Evolutionary conservation across 768 basidiomycete genomes (phyloP), one percentile per base, ranked within the genome.

Genomic region (Boletus coccyginus): DNA sequence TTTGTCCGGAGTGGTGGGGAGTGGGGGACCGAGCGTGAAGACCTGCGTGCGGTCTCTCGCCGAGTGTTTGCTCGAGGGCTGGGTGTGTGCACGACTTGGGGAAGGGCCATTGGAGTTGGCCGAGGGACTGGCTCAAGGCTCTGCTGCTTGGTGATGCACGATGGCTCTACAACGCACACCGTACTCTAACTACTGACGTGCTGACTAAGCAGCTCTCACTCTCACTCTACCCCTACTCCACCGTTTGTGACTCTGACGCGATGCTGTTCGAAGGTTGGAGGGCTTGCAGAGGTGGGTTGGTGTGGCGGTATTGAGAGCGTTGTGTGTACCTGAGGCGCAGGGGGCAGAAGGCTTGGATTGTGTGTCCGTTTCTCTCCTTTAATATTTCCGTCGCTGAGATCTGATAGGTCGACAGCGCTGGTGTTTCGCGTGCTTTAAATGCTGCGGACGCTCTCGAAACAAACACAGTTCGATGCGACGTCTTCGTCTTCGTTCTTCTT

Each of bases 361-460:
- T 57, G 13, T 27, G n/a, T n/a, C n/a, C n/a, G n/a, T n/a, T n/a
- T n/a, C n/a, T 94, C 17, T 33, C 19, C 4, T 31, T 17, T 27
- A 11, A 27, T 14, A 19, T 3, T 17, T 24, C 17, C 3, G 6
- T 27, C 6, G 21, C 21, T 21, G 21, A 21, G 21, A 21, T 24
- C n/a, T 51, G n/a, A 29, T 13, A 19, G 6, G 19, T 41, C 40
- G 42, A 24, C 55, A 94, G 94, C 77, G 7, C 75, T 98, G 33
- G 78, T 95, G 27, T 75, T 91, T 45, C 90, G 97, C 29, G 86
- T 98, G 1, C 77, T 99, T 2, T 90, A 96, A 68, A 85, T 91
- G 19, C 70, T 98, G 0, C 85, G 90, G 19, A 88, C 82, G 55
- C 76, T 95, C 5, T 86, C 92, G 0, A 90, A 95, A 58, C 87